Conservation (phyloP, 192 early-diverging fungal species). For the Jimgerdemannia flammicorona region DNA sequence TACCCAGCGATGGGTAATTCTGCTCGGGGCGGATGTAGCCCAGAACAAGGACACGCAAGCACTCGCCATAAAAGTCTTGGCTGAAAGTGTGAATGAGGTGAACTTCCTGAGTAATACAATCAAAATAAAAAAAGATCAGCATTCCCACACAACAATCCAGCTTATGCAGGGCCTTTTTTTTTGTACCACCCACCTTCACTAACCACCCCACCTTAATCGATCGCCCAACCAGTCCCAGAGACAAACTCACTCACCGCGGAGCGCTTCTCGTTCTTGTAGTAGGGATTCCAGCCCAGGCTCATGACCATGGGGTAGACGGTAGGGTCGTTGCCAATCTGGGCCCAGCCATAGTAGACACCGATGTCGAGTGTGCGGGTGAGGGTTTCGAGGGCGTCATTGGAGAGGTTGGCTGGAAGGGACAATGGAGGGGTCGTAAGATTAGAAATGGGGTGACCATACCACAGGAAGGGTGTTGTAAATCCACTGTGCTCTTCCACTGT, state of each 20-base stretch:
- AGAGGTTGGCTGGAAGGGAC: conserved; percentile 75
- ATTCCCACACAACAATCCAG: too few species aligned
- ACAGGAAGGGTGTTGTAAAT: background rate
- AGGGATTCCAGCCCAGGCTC: conserved; percentile 99
- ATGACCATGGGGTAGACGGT: conserved; percentile 94
- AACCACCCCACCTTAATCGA: too few species aligned
- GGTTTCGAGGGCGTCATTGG: conserved; percentile 65
- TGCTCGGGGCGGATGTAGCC: conserved; percentile 88
- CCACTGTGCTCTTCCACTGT: background rate
- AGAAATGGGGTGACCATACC: background rate
- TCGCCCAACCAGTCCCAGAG: background rate
- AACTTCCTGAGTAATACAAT: conserved; percentile 63
- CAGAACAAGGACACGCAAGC: conserved; percentile 79
- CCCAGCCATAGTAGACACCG: conserved; percentile 98
- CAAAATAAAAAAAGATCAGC: background rate
- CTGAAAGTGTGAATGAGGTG: conserved; percentile 89
- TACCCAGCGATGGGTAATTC: conserved; percentile 84
- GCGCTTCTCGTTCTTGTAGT: conserved; percentile 94
- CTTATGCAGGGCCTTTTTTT: too few species aligned
- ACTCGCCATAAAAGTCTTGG: conserved; percentile 88
- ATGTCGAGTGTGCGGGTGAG: conserved; percentile 63
- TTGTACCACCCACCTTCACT: too few species aligned
- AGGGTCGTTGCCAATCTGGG: conserved; percentile 54
- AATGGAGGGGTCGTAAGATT: background rate
- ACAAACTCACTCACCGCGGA: conserved; percentile 64